A percentile compares a stretch with the other conserved stretches of the same genome.
Conservation (phyloP, 129 eudicot genomes). For the Sambucus nigra region DNA sequence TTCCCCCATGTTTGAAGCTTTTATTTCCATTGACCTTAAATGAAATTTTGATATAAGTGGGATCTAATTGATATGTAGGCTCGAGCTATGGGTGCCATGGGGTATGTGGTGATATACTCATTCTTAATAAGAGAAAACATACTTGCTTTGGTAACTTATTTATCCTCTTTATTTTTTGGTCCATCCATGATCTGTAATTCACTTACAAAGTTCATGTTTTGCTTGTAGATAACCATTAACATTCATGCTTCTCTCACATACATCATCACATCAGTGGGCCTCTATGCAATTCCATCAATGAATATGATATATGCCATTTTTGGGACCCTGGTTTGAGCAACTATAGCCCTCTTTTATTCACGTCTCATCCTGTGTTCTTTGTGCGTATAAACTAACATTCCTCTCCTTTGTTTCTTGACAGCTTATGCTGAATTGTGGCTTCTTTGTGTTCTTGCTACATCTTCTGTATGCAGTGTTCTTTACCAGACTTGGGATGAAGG, state of each 20-base stretch:
- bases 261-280: constrained; percentile 58
- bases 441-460: constrained; percentile 80
- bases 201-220: constrained; percentile 9
- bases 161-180: not conserved
- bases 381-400: not conserved
- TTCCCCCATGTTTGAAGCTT: not conserved
- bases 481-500: constrained; percentile 82
- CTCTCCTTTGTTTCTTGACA: constrained; percentile 29
- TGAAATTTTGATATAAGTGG: not conserved
- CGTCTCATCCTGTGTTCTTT: not conserved
- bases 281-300: constrained; percentile 72
- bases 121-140: constrained; percentile 87
- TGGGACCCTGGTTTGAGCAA: constrained; percentile 62
- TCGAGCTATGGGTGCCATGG: constrained; percentile 73
- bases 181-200: not conserved
- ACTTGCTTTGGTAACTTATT: constrained; percentile 65
- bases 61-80: constrained; percentile 38
- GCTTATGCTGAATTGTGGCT: constrained; percentile 69
- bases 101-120: constrained; percentile 71
- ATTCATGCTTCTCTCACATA: constrained; percentile 72
- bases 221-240: constrained; percentile 72
- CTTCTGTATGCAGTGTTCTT: constrained; percentile 77
- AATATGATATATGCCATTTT: constrained; percentile 58
- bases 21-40: constrained; percentile 1
- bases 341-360: not conserved